Percentiles rank a stretch among this genome's conserved stretches.
Conservation (phyloP, 176 grass and related monocot genomes). For the Luzula sylvatica region DNA sequence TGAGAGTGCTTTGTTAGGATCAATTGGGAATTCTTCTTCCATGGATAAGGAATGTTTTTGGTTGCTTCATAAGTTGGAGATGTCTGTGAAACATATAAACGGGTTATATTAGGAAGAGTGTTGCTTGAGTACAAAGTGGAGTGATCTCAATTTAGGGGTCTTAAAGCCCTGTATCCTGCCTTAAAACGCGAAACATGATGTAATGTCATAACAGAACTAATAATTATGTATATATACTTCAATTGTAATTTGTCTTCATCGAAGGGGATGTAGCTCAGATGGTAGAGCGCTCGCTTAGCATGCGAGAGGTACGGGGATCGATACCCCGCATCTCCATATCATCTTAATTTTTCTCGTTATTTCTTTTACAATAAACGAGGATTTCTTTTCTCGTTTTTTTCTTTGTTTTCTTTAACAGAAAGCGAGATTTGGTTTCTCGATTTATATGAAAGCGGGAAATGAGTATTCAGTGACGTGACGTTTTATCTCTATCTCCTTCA, state of each 20-base stretch:
- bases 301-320: constrained; percentile 44
- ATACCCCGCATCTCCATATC: constrained; percentile 25
- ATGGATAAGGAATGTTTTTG: not conserved
- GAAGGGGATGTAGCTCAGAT: constrained; percentile 51
- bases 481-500: too few relatives aligned
- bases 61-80: not conserved
- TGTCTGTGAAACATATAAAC: not conserved
- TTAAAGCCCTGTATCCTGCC: constrained; percentile 21
- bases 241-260: not conserved
- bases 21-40: constrained; percentile 5
- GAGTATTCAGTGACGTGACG: too few relatives aligned
- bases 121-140: constrained; percentile 8
- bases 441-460: too few relatives aligned
- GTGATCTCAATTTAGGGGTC: constrained; percentile 16
- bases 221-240: not conserved
- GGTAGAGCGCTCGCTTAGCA: constrained; percentile 54
- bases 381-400: too few relatives aligned
- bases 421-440: too few relatives aligned
- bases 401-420: too few relatives aligned
- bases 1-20: constrained; percentile 8
- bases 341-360: not conserved
- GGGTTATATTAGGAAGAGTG: not conserved
- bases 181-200: constrained; percentile 2
- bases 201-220: not conserved
- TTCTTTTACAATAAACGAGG: too few relatives aligned